Evolutionary conservation across 2,329 filamentous ascomycete genomes (phyloP), one percentile per base, ranked within the genome.

Genomic region (Aspergillus sp.): DNA sequence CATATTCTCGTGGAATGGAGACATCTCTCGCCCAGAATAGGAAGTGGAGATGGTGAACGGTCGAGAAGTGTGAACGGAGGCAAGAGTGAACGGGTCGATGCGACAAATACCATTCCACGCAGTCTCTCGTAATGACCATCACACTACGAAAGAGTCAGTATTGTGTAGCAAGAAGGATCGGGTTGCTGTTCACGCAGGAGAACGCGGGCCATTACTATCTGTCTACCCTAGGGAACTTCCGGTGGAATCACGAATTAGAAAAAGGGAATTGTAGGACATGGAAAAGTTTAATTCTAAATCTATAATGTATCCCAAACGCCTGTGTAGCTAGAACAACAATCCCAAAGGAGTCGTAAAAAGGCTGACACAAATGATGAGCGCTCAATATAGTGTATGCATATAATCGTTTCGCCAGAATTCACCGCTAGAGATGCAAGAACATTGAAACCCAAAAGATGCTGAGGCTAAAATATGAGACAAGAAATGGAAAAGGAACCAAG

Each of bases 391-490:
- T 38, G 19, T n/a, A 39, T 41, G 32, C 30, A 39, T 38, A 41
- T 41, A 38, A 10, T 39, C 50, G 23, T 38, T 32, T 32, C 50
- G 15, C 38, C 19, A 15, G 8, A 21, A 39, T 23, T 19, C n/a
- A 41, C 27, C 32, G 38, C 47, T 30, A 30, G 25, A 58, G 17
- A 49, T 50, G 32, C 54, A 56, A 51, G n/a, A 48, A 41, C 21
- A 36, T 36, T 23, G 49, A 23, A 54, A 42, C 8, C 32, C 13
- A n/a, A 50, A 59, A 57, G 6, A 25, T 39, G 32, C 7, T 49
- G 41, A 54, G n/a, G 47, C 39, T 8, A 44, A 38, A n/a, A 13
- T 11, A 17, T 17, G 44, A 41, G 21, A 42, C 25, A 8, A 27
- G 23, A 39, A 42, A 50, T 11, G 38, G n/a, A 42, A 44, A 8